A percentile compares a stretch with the other conserved stretches of the same genome.
Conservation (phyloP, 2,329 filamentous ascomycete genomes). For the Monilinia vaccinii-corymbosi region DNA sequence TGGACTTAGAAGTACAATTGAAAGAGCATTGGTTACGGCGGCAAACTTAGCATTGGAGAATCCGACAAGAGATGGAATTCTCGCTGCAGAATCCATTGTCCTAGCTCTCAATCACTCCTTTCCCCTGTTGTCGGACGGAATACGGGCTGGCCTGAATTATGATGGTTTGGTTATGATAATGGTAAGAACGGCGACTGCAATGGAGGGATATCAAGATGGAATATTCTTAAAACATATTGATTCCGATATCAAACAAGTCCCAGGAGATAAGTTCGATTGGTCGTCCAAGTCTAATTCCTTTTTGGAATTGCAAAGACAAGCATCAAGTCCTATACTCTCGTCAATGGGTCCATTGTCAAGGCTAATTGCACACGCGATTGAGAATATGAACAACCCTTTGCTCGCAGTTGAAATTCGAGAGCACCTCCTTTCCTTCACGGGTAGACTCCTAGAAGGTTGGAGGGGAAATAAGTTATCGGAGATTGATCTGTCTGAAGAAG, state of each 20-base stretch:
- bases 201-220: slow-evolving; percentile 53
- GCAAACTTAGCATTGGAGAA: slow-evolving; percentile 52
- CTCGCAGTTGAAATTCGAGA: slow-evolving; percentile 38
- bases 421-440: slow-evolving; percentile 40
- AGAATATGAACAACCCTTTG: slow-evolving; percentile 41
- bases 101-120: slow-evolving; percentile 58
- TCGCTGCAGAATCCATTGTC: slow-evolving; percentile 43
- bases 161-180: slow-evolving; percentile 50
- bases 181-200: slow-evolving; percentile 47
- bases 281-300: slow-evolving; percentile 47
- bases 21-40: slow-evolving; percentile 51
- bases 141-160: slow-evolving; percentile 46
- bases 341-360: slow-evolving; percentile 54
- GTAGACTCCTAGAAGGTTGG: slow-evolving; percentile 51
- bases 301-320: slow-evolving; percentile 44
- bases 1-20: slow-evolving; percentile 45
- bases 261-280: slow-evolving; percentile 49
- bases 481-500: slow-evolving; percentile 53
- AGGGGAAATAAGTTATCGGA: slow-evolving; percentile 59
- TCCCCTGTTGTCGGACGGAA: slow-evolving; percentile 44
- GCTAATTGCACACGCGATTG: slow-evolving; percentile 52
- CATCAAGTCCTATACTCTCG: slow-evolving; percentile 47
- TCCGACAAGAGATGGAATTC: slow-evolving; percentile 36
- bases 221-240: slow-evolving; percentile 57
- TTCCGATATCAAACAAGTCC: slow-evolving; percentile 45